These are phyloP conservation scores for Waltiozyma sp. DNA, from an alignment of 1,139 yeast species.

Conservation along the genomic window DNA sequence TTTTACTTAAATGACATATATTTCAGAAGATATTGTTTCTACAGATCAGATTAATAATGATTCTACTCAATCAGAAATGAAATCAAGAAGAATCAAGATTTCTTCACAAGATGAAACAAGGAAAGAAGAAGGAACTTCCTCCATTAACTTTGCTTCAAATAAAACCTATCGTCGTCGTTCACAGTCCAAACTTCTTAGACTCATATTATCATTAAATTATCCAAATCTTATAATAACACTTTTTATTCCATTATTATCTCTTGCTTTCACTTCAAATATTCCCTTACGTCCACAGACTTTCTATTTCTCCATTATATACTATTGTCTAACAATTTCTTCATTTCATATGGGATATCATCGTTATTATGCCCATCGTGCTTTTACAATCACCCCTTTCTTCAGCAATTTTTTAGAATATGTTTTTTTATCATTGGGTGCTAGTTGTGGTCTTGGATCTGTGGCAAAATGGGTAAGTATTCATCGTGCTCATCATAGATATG, in stretches of 20 bases:
- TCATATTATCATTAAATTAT: background rate
- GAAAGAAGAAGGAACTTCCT: too few relatives aligned
- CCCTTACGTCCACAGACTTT: slow-evolving; percentile 42
- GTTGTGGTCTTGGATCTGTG: slow-evolving; percentile 53
- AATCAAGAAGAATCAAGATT: too few relatives aligned
- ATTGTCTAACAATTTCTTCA: slow-evolving; percentile 30
- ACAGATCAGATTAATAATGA: too few relatives aligned
- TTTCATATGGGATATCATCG: slow-evolving; percentile 54
- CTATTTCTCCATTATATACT: slow-evolving; percentile 28
- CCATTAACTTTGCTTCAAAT: background rate
- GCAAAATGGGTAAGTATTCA: slow-evolving; percentile 57
- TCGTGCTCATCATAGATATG: slow-evolving; percentile 58
- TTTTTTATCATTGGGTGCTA: slow-evolving; percentile 44
- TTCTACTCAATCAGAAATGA: too few relatives aligned
- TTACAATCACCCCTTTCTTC: slow-evolving; percentile 26
- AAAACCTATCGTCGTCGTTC: background rate
- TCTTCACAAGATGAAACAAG: too few relatives aligned
- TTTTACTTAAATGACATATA: too few relatives aligned
- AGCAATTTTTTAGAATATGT: slow-evolving; percentile 21
- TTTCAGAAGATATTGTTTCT: too few relatives aligned
- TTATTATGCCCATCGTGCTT: slow-evolving; percentile 53
- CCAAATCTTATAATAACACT: slow-evolving; percentile 3
- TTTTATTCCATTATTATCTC: slow-evolving; percentile 20
- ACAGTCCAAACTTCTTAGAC: background rate
- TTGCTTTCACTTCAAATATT: slow-evolving; percentile 8